These are phyloP conservation scores for Yamadazyma friedrichii DNA, from an alignment of 1,139 yeast genomes.

Conservation along the genomic window DNA sequence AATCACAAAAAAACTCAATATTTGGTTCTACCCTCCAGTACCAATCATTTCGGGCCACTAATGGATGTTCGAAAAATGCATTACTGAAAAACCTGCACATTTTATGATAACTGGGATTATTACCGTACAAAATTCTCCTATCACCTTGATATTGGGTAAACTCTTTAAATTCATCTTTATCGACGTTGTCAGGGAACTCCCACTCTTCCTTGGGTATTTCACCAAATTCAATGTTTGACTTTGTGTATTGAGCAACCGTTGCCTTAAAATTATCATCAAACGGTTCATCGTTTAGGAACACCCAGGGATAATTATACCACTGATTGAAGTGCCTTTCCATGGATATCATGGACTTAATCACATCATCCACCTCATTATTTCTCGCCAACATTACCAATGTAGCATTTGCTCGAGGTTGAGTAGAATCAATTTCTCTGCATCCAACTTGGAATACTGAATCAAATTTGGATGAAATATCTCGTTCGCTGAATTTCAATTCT, in stretches of 20 bases:
- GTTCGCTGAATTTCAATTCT: slow-evolving; percentile 10
- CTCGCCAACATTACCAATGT: slow-evolving; percentile 82
- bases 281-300: slow-evolving; percentile 76
- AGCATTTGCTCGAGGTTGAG: slow-evolving; percentile 58
- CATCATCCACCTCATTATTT: slow-evolving; percentile 70
- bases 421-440: slow-evolving; percentile 41
- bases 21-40: slow-evolving; percentile 96
- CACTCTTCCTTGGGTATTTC: slow-evolving; percentile 62
- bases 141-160: slow-evolving; percentile 73
- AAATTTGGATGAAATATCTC: slow-evolving; percentile 24
- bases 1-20: slow-evolving; percentile 83
- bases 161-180: slow-evolving; percentile 44
- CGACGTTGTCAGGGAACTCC: slow-evolving; percentile 47
- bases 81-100: slow-evolving; percentile 78
- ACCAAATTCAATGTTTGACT: slow-evolving; percentile 68
- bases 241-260: slow-evolving; percentile 48
- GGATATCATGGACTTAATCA: slow-evolving; percentile 63
- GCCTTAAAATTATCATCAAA: slow-evolving; percentile 63
- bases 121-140: slow-evolving; percentile 77
- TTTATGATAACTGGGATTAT: slow-evolving; percentile 69
- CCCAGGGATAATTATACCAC: slow-evolving; percentile 90
- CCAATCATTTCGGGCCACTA: slow-evolving; percentile 72
- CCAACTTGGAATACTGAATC: slow-evolving; percentile 54
- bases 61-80: slow-evolving; percentile 70
- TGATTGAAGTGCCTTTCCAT: slow-evolving; percentile 86